Conservation (phyloP, 495 filamentous ascomycete species). For the Neurospora cerealis region DNA sequence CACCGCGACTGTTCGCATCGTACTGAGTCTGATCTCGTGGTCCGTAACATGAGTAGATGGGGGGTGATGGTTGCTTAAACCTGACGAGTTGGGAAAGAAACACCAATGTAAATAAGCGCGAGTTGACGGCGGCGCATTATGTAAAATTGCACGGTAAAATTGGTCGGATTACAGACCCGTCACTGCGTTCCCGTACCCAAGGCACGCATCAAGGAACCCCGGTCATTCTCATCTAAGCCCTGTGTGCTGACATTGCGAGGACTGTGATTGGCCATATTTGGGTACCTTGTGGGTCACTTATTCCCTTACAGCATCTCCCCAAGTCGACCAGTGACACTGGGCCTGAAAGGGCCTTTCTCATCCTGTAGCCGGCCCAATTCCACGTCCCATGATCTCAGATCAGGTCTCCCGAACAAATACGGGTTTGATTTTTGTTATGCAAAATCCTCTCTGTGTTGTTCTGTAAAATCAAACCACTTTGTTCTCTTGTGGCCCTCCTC, state of each 20-base stretch:
- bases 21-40: neutral
- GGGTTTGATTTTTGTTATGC: neutral
- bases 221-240: constrained; percentile 1
- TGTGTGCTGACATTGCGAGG: constrained; percentile 22
- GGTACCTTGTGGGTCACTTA: constrained; percentile 1
- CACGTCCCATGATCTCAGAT: neutral
- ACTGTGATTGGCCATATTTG: constrained; percentile 10
- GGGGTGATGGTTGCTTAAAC: neutral
- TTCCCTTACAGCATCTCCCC: constrained; percentile 1
- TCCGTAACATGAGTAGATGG: neutral
- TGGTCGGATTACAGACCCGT: neutral
- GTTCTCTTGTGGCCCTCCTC: neutral
- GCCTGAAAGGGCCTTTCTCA: neutral
- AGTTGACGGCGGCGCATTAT: neutral
- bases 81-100: neutral
- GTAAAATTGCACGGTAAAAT: neutral
- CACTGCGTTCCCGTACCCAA: neutral
- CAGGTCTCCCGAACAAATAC: neutral
- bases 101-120: neutral
- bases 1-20: neutral
- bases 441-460: neutral
- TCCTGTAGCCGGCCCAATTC: neutral
- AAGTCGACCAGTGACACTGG: neutral
- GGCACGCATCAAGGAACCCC: neutral
- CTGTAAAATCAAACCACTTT: neutral